A percentile compares a stretch with the other conserved stretches of the same genome.
phyloP scores from a whole-genome alignment of 2,329 filamentous ascomycete species.

The Pseudocercospora eumusae region DNA sequence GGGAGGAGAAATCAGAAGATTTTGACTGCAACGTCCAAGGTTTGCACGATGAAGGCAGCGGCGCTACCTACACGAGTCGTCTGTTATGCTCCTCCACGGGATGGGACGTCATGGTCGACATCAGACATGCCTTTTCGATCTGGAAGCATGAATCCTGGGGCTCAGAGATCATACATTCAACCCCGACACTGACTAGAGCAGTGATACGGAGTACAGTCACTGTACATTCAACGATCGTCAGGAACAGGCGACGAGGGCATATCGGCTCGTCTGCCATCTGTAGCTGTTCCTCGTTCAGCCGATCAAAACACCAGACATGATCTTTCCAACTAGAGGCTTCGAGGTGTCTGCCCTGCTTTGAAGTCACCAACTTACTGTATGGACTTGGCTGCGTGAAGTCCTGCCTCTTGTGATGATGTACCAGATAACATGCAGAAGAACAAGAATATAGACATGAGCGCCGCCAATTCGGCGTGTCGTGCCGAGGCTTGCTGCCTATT shows the following conservation, averaged over 20 bases:
- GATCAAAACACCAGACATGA: background rate
- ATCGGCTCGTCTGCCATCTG: no score
- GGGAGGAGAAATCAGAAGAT: no score
- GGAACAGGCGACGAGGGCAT: background rate
- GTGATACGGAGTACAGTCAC: no score
- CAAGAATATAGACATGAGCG: background rate
- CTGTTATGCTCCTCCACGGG: background rate
- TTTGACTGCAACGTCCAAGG: background rate
- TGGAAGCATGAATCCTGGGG: background rate
- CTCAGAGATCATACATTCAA: background rate
- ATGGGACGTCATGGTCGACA: background rate
- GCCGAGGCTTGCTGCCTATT: background rate
- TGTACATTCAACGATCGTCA: background rate
- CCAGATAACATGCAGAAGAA: background rate
- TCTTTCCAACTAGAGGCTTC: background rate
- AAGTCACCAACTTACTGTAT: background rate
- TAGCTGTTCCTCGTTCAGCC: no score
- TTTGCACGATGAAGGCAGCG: background rate
- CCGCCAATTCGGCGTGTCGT: background rate
- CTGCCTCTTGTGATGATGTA: background rate
- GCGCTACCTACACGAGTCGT: slow-evolving; percentile 8
- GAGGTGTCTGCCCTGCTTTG: background rate
- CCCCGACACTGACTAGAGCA: background rate
- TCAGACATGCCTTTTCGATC: background rate
- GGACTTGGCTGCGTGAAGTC: background rate